Conservation (phyloP, 2,329 filamentous ascomycete species). For the Rugonectria rugulosa region DNA sequence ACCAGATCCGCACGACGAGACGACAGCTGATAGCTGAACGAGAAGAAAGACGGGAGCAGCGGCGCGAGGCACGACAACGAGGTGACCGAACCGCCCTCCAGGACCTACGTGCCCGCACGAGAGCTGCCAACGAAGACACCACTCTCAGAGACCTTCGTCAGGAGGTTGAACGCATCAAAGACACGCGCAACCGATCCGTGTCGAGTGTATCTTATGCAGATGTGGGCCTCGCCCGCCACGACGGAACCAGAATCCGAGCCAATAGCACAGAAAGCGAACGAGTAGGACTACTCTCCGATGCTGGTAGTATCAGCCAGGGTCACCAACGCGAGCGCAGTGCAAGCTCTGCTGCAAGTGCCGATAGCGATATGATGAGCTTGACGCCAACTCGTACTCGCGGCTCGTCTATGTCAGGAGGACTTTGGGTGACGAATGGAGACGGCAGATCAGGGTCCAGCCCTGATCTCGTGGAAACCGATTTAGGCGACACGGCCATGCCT, state of each 20-base stretch:
- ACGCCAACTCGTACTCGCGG: conserved; percentile 47
- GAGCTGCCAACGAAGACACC: conserved; percentile 55
- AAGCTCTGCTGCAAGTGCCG: conserved; percentile 65
- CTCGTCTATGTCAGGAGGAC: conserved; percentile 54
- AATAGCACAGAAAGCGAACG: conserved; percentile 78
- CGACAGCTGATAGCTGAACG: conserved; percentile 79
- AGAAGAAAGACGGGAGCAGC: conserved; percentile 74
- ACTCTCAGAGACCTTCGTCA: conserved; percentile 64
- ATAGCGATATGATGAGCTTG: conserved; percentile 54
- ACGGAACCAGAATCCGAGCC: conserved; percentile 77
- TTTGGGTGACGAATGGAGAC: conserved; percentile 41
- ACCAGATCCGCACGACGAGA: conserved; percentile 84
- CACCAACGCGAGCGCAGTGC: conserved; percentile 45
- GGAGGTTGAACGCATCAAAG: conserved; percentile 64
- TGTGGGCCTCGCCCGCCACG: conserved; percentile 77
- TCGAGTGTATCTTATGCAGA: conserved; percentile 81
- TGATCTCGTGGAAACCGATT: conserved; percentile 60
- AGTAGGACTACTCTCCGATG: conserved; percentile 74
- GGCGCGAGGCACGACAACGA: conserved; percentile 74
- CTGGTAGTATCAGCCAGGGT: conserved; percentile 66
- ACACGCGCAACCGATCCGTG: conserved; percentile 70
- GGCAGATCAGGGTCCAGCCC: conserved; percentile 58
- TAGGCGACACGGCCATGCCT: conserved; percentile 56
- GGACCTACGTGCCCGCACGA: conserved; percentile 66
- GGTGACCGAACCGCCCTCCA: conserved; percentile 76